Evolutionary conservation across 179 eudicot species (phyloP).

Genomic region (Sideroxylon spinosum): DNA sequence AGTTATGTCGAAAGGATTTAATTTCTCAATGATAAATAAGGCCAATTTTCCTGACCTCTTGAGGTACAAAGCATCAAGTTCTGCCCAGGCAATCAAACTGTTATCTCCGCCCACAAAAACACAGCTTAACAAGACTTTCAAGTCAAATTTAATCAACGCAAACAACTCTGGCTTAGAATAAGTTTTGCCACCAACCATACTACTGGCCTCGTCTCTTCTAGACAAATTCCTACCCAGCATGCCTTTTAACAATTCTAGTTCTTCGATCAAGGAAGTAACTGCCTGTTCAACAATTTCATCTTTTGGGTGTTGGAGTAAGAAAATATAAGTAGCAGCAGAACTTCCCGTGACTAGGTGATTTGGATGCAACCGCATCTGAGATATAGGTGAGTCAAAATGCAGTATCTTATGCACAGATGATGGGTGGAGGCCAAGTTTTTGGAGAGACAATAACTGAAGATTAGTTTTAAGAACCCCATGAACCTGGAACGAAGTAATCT

Average conservation of each 20-base stretch:
- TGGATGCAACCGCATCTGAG: slow-evolving; percentile 91
- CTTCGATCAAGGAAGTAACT: slow-evolving; percentile 52
- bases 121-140: slow-evolving; percentile 74
- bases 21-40: slow-evolving; percentile 39
- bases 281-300: slow-evolving; percentile 75
- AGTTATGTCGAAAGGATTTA: slow-evolving; percentile 51
- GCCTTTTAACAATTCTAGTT: slow-evolving; percentile 51
- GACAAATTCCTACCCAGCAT: slow-evolving; percentile 34
- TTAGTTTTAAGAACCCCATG: slow-evolving; percentile 95
- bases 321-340: slow-evolving; percentile 85
- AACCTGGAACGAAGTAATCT: slow-evolving; percentile 68
- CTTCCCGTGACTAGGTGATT: slow-evolving; percentile 85
- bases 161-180: slow-evolving; percentile 62
- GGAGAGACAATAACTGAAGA: slow-evolving; percentile 85
- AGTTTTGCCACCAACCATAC: slow-evolving; percentile 16
- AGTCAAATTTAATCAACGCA: slow-evolving; percentile 69
- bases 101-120: slow-evolving; percentile 47
- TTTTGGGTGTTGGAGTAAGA: slow-evolving; percentile 84
- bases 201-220: slow-evolving; percentile 22
- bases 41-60: slow-evolving; percentile 59
- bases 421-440: slow-evolving; percentile 77
- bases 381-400: slow-evolving; percentile 67
- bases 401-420: slow-evolving; percentile 68
- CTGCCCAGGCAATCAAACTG: slow-evolving; percentile 41
- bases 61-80: slow-evolving; percentile 47